These are phyloP conservation scores for Athelia sp. DNA, from an alignment of 1,284 basidiomycete genomes.

Conservation along the genomic window DNA sequence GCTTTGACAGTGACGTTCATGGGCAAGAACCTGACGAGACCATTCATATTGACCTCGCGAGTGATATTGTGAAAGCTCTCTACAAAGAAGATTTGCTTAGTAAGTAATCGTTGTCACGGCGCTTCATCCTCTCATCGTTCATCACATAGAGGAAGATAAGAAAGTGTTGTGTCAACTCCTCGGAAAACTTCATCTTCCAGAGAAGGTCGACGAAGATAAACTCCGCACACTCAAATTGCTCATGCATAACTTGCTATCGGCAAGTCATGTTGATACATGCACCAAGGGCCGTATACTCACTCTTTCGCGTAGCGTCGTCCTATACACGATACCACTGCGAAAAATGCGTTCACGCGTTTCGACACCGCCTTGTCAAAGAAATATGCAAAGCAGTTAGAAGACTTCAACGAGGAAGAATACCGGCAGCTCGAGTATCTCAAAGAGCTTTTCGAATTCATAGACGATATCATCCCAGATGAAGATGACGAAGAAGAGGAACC, in stretches of 20 bases:
- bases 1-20: slow-evolving; percentile 28
- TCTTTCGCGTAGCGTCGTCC: slow-evolving; percentile 59
- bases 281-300: not conserved
- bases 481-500: slow-evolving; percentile 47
- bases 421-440: slow-evolving; percentile 53
- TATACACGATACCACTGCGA: slow-evolving; percentile 64
- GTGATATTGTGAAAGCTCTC: slow-evolving; percentile 65
- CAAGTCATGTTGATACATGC: slow-evolving; percentile 28
- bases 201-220: slow-evolving; percentile 64
- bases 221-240: slow-evolving; percentile 64
- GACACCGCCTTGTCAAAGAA: slow-evolving; percentile 64
- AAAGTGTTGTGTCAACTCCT: slow-evolving; percentile 82
- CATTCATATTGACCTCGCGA: slow-evolving; percentile 78
- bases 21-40: slow-evolving; percentile 38
- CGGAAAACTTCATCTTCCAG: slow-evolving; percentile 72
- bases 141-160: slow-evolving; percentile 62
- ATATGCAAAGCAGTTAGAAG: slow-evolving; percentile 65
- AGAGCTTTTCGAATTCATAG: slow-evolving; percentile 63
- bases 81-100: slow-evolving; percentile 44
- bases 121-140: not conserved
- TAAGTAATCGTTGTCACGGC: slow-evolving; percentile 21
- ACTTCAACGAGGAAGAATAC: slow-evolving; percentile 70
- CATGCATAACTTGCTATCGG: slow-evolving; percentile 54
- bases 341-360: slow-evolving; percentile 79
- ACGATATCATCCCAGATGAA: slow-evolving; percentile 50